These are phyloP conservation scores for Diddensiella santjacobensis DNA, from an alignment of 805 yeast genomes.

Conservation along the genomic window DNA sequence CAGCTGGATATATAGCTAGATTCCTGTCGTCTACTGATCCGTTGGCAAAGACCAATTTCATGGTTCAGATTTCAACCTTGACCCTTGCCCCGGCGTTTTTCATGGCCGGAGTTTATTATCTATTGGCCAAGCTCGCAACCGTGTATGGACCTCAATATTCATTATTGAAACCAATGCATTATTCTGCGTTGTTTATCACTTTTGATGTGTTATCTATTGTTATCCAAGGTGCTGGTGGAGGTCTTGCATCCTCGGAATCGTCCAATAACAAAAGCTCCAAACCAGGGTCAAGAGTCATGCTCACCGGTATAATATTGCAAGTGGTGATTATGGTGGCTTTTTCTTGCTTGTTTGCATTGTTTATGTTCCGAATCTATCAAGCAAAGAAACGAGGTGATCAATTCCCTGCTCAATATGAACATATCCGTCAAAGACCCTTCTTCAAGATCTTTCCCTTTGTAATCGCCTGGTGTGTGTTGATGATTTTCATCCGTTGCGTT, in stretches of 20 bases:
- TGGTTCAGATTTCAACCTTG: conserved; percentile 63
- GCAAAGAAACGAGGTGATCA: background rate
- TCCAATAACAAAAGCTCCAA: conserved; percentile 31
- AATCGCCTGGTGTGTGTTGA: conserved; percentile 22
- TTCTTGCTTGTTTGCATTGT: conserved; percentile 45
- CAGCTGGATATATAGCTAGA: conserved; percentile 66
- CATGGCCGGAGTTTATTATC: conserved; percentile 77
- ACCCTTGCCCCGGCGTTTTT: conserved; percentile 80
- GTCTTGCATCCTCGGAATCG: conserved; percentile 52
- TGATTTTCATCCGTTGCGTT: conserved; percentile 45
- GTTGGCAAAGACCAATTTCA: conserved; percentile 39
- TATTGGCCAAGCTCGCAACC: conserved; percentile 62
- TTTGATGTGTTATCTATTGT: conserved; percentile 63
- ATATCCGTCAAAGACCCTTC: conserved; percentile 12
- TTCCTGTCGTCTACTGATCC: conserved; percentile 41
- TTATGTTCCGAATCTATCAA: conserved; percentile 27
- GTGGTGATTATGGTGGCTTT: conserved; percentile 66
- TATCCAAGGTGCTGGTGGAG: conserved; percentile 77
- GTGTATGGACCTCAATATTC: conserved; percentile 57
- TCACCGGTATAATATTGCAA: conserved; percentile 76
- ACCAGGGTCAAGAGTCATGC: conserved; percentile 61
- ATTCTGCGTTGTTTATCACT: conserved; percentile 59
- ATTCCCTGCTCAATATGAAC: conserved; percentile 14
- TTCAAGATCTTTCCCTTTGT: conserved; percentile 16
- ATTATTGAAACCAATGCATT: conserved; percentile 50